Evolutionary conservation across 2,329 filamentous ascomycete genomes (phyloP), one percentile per base, ranked within the genome.

Genomic region (Phaeomoniella chlamydospora): DNA sequence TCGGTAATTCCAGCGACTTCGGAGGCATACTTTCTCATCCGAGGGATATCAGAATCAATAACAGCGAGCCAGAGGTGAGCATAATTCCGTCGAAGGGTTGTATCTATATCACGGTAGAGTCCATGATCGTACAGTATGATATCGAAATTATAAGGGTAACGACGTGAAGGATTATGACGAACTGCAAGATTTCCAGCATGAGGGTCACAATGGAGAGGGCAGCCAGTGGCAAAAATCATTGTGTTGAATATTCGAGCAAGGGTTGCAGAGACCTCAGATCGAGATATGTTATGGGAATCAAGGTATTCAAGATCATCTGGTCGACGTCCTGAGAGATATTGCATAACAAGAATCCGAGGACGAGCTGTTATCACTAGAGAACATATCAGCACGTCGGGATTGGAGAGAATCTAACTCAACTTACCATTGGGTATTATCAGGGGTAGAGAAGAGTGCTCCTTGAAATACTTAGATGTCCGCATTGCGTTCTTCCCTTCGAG

Each of bases 41-140:
- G 67, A 3, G 68, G 59, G 59, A 94, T 79, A 51, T 98, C 84
- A 0, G 81, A 80, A 46, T 96, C 84, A 36, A 98, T 80, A 15
- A 98, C 84, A 4, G 90, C 87, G 9, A 98, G 75, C 90, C 90
- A 98, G 54, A 98, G 80, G 58, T 94, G 93, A 36, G 90, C 90
- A 50, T 98, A 98, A 13, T 80, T 83, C 15, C 86, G 75, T 36
- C 86, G 78, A 17, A 94, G 61, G 2, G 74, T 61, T 38, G 76
- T 65, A 0, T 87, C 83, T 36, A 96, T 96, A 46, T 93, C 84
- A 39, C 92, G 81, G 59, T 98, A 98, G 2, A 98, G 69, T 2
- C 90, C 92, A 56, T 98, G 90, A 52, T 98, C 90, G 61, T 98
- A 98, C 3, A 98, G 70, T 38, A 98, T 80, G 37, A 98, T 73